Evolutionary conservation across 257 asterid species (phyloP).

Genomic region (Oldenlandia corymbosa): DNA sequence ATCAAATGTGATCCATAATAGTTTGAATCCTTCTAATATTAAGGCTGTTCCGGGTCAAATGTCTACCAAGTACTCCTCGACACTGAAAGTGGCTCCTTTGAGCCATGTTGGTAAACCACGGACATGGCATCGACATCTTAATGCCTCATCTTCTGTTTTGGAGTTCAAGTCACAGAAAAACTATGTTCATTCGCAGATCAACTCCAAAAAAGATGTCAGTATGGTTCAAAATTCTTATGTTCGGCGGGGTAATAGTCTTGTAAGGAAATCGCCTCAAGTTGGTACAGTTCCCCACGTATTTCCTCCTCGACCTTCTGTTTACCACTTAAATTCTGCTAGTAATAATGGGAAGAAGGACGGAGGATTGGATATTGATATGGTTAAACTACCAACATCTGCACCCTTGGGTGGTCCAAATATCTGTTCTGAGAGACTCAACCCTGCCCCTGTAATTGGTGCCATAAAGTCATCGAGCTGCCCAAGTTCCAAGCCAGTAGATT

Average conservation of each 20-base stretch:
- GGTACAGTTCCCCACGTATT: conserved; percentile 30
- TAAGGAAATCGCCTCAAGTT: conserved; percentile 53
- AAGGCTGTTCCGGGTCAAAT: conserved; percentile 34
- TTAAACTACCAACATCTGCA: conserved; percentile 21
- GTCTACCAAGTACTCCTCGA: conserved; percentile 26
- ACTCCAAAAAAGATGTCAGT: conserved; percentile 25
- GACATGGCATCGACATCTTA: conserved; percentile 72
- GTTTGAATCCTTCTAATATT: conserved; percentile 28
- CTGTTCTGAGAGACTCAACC: conserved; percentile 34
- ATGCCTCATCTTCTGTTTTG: conserved; percentile 27
- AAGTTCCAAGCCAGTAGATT: conserved; percentile 23
- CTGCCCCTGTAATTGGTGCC: conserved; percentile 21
- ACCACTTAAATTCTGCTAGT: conserved; percentile 22
- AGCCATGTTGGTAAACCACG: conserved; percentile 52
- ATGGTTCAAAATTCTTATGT: conserved; percentile 44
- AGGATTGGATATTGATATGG: conserved; percentile 26
- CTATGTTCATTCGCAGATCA: conserved; percentile 29
- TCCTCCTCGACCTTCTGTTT: conserved; percentile 38
- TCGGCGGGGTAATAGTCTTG: conserved; percentile 82
- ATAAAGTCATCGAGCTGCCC: conserved; percentile 27
- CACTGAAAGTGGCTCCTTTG: conserved; percentile 30
- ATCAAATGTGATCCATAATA: conserved; percentile 37
- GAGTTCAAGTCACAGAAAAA: conserved; percentile 32
- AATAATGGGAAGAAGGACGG: conserved; percentile 32
- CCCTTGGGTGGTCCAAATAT: conserved; percentile 26